Evolutionary conservation across 192 early-diverging fungal genomes (phyloP), one percentile per base, ranked within the genome.

Genomic region (Podila epicladia): DNA sequence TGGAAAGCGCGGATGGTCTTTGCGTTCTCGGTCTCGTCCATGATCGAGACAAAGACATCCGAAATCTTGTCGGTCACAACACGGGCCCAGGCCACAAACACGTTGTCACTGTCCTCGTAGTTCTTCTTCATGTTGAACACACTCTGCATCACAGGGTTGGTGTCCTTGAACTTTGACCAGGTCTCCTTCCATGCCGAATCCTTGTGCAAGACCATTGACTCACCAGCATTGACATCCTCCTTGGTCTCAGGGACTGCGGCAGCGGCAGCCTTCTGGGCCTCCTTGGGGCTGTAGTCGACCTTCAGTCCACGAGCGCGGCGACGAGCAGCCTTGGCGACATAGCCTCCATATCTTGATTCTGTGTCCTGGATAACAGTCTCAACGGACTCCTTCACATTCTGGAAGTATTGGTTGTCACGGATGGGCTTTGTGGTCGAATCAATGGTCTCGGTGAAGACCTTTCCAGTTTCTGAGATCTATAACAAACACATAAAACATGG

Each of bases 1-100:
- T 94, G 89, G 57, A 99, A 90, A 45, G 92, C 92, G 20, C 89
- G 85, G 69, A 99, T 89, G n/a, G 95, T 95, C 70, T 93, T 85
- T 12, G 96, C 95, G 71, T 94, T 92, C 89, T 99, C 97, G 26
- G 95, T 95, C 83, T 99, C 98, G 58, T 96, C 93, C 71, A 97
- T 93, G 66, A 93, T 86, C 9, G 95, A 93, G 19, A 87, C 89
- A 88, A 64, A 93, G 8, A 91, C 85, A 57, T 94, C 91, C 29
- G 93, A 85, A 69, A 96, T 84, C 69, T 90, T 85, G 72, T 96
- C 95, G 5, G 93, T 94, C 28, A 95, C 87, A 11, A 88, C 87
- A 49, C 94, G 89, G 24, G 91, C 87, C 72, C 89, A 92, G 62
- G 92, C 87, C 26, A 98, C 83, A 19, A 97, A 84, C 1, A 95